A percentile compares a stretch with the other conserved stretches of the same genome.
phyloP scores from a whole-genome alignment of 1,284 basidiomycete genomes.

The Austroboletus novae-zelandiae region DNA sequence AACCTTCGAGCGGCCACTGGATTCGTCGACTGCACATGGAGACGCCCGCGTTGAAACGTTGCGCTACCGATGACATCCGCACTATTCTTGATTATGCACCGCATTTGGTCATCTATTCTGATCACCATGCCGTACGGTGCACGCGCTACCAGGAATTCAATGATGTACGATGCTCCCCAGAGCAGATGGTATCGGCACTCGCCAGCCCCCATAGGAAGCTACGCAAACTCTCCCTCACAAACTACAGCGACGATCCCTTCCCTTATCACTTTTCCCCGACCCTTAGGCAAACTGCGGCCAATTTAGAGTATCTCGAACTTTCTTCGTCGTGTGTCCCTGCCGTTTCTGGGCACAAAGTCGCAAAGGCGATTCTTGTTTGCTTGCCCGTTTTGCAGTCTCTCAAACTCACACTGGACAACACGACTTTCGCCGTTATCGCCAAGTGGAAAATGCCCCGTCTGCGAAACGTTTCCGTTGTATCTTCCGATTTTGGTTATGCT shows the following conservation, averaged over 20 bases:
- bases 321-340: constrained; percentile 38
- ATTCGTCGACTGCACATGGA: constrained; percentile 67
- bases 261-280: constrained; percentile 55
- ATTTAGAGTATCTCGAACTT: constrained; percentile 59
- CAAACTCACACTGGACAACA: constrained; percentile 67
- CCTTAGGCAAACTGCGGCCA: constrained; percentile 46
- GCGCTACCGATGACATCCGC: constrained; percentile 59
- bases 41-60: constrained; percentile 64
- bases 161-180: constrained; percentile 47
- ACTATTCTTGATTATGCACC: constrained; percentile 64
- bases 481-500: constrained; percentile 65
- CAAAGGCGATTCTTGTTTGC: constrained; percentile 35
- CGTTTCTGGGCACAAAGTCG: constrained; percentile 34
- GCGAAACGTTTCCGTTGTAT: constrained; percentile 60
- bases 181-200: constrained; percentile 56
- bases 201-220: constrained; percentile 52
- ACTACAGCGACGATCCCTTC: constrained; percentile 63
- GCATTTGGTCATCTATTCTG: constrained; percentile 56
- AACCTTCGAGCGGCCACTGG: constrained; percentile 47
- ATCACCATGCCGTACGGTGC: constrained; percentile 60
- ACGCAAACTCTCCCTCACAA: constrained; percentile 63
- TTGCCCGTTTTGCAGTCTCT: constrained; percentile 62
- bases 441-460: constrained; percentile 58
- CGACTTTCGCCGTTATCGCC: constrained; percentile 62
- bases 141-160: constrained; percentile 43